These are phyloP conservation scores for Hymenoscyphus linearis DNA, from an alignment of 2,329 filamentous ascomycete genomes.

Conservation along the genomic window DNA sequence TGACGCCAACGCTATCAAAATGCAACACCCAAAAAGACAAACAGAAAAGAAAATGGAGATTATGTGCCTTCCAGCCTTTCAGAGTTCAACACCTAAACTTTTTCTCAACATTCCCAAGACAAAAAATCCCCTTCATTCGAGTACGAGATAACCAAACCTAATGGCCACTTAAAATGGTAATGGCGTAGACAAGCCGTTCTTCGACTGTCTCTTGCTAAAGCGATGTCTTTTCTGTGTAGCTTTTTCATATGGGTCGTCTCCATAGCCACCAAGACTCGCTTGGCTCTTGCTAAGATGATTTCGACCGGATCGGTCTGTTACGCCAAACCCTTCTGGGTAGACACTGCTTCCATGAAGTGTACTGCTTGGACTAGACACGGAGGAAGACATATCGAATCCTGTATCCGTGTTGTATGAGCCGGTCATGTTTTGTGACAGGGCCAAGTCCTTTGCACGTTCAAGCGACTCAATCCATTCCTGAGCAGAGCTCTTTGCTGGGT, in stretches of 20 bases:
- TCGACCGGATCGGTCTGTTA: slow-evolving; percentile 49
- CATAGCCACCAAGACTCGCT: slow-evolving; percentile 42
- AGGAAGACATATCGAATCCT: slow-evolving; percentile 63
- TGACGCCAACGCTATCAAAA: background rate
- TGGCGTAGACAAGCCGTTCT: slow-evolving; percentile 85
- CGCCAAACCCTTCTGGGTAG: slow-evolving; percentile 47
- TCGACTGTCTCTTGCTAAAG: slow-evolving; percentile 90
- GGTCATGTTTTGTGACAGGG: slow-evolving; percentile 64
- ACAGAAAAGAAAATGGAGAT: background rate
- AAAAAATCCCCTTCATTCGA: background rate
- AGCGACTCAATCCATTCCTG: slow-evolving; percentile 91
- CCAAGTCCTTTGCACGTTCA: slow-evolving; percentile 80
- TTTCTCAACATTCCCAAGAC: background rate
- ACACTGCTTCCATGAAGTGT: slow-evolving; percentile 59
- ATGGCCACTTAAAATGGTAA: slow-evolving; percentile 49
- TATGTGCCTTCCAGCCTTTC: background rate
- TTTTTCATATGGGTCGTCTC: slow-evolving; percentile 31
- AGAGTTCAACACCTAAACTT: background rate
- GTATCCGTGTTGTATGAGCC: slow-evolving; percentile 63
- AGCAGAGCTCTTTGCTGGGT: slow-evolving; percentile 61
- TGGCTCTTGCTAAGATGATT: slow-evolving; percentile 57
- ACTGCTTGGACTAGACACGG: slow-evolving; percentile 67
- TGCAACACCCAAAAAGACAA: background rate
- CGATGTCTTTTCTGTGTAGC: slow-evolving; percentile 51
- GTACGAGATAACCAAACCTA: background rate